Base-by-base conservation (phyloP, 2,329 filamentous ascomycete species). In the Beauveria sp. region DNA sequence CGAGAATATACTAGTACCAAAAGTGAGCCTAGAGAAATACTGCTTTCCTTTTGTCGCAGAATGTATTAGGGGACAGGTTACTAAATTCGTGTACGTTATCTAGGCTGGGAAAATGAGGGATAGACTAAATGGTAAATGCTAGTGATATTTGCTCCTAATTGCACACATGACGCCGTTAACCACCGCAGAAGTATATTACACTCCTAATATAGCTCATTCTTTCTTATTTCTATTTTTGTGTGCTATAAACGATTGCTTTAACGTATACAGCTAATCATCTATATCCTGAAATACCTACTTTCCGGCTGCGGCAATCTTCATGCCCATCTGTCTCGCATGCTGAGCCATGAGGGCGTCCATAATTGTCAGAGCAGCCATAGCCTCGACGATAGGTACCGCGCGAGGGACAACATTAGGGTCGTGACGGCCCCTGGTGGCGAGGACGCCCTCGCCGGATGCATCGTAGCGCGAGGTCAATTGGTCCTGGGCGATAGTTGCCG, bases 381-480 rank as follows among this genome's bases (percentile, higher is more conserved):
- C 86, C 80, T 98, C 93, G 4, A 95, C 90, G 62, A 95, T 93
- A 10, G 90, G 90, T 20, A 59, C 56, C 2, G 56, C 56, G 46
- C 93, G 83, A 5, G 91, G 91, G 50, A 96, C 91, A 22, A 98
- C 93, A 70, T 91, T 96, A 3, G 95, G 93, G 72, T 98, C 93
- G 74, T 98, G 93, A 63, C 95, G 82, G 24, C 95, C 95, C 83
- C 97, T 98, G 58, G 93, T 92, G 65, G 92, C 90, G 43, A 98
- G 80, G 4, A 90, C 78, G 55, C 95, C 95, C 66, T 89, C 85
- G 14, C 72, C 71, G 10, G 81, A 78, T 52, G 88, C 88, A 64
- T 88, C 88, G 75, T 96, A 98, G 10, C 84, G 88, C 9, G 88
- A 87, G 0, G 95, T 98, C 16, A 82, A 83, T 79, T 98, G 93